Conservation (phyloP, 192 early-diverging fungal genomes). For the Rhizophagus prolifer region DNA sequence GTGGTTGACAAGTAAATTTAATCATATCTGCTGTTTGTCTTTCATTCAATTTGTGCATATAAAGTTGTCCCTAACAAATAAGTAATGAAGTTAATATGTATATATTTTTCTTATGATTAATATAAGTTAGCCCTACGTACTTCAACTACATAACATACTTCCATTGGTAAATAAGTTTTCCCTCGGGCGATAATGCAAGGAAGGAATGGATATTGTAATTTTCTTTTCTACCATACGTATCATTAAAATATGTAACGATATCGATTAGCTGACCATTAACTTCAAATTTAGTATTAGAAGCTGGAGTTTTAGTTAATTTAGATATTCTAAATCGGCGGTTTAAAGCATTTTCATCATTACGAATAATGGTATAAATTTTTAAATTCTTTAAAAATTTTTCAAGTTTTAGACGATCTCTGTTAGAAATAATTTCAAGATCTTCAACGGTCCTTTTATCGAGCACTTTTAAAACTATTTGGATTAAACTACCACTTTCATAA, state of each 20-base stretch:
- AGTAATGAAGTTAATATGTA: too few relatives aligned
- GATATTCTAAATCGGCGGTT: conserved; percentile 71
- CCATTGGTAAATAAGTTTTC: conserved; percentile 78
- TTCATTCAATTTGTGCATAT: background rate
- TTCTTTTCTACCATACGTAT: conserved; percentile 66
- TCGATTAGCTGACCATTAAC: conserved; percentile 50
- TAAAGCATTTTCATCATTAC: conserved; percentile 39
- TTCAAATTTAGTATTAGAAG: conserved; percentile 71
- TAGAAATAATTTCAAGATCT: conserved; percentile 47
- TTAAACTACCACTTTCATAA: conserved; percentile 65
- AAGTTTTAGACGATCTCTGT: conserved; percentile 43
- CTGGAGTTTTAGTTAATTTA: conserved; percentile 65
- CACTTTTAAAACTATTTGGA: conserved; percentile 71
- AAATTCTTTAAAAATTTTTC: conserved; percentile 56
- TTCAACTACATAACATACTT: conserved; percentile 77
- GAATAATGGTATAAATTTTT: conserved; percentile 51
- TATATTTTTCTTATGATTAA: too few relatives aligned
- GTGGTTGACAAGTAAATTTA: background rate
- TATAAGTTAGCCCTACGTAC: background rate
- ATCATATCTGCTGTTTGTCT: background rate
- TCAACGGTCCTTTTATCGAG: conserved; percentile 52
- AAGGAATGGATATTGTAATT: conserved; percentile 76
- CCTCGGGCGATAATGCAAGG: conserved; percentile 77
- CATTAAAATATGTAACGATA: conserved; percentile 77
- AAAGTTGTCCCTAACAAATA: background rate